phyloP scores from a whole-genome alignment of 1,284 basidiomycete genomes.

The Cystobasidiaceae sp. region DNA sequence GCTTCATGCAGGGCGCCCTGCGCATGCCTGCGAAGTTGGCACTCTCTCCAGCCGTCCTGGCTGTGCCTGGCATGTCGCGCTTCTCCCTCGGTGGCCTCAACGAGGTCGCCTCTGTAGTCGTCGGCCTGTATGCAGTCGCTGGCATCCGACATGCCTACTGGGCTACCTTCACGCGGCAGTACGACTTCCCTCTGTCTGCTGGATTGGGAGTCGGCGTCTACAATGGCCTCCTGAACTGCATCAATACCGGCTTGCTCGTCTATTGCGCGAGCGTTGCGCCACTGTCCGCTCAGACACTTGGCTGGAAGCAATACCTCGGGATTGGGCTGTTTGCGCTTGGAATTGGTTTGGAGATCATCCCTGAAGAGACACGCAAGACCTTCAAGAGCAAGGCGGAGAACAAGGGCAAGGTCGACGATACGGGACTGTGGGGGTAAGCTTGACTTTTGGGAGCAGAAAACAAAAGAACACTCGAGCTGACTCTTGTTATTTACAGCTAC shows the following conservation, averaged over 20 bases:
- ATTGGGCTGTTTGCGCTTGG: slow-evolving; percentile 27
- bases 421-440: slow-evolving; percentile 14
- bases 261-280: slow-evolving; percentile 11
- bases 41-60: slow-evolving; percentile 8
- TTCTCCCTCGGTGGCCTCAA: slow-evolving; percentile 32
- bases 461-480: too few relatives aligned
- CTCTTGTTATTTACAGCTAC: not conserved
- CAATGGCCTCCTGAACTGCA: slow-evolving; percentile 25
- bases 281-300: slow-evolving; percentile 16
- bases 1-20: not conserved
- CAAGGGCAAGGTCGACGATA: slow-evolving; percentile 31
- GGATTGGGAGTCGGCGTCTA: slow-evolving; percentile 27
- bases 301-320: slow-evolving; percentile 32
- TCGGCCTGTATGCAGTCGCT: slow-evolving; percentile 29
- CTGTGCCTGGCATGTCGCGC: slow-evolving; percentile 32
- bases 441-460: too few relatives aligned
- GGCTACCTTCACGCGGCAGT: slow-evolving; percentile 3
- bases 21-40: not conserved
- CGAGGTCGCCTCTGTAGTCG: slow-evolving; percentile 14
- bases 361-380: slow-evolving; percentile 26
- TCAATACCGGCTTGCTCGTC: slow-evolving; percentile 26
- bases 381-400: slow-evolving; percentile 33
- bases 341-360: slow-evolving; percentile 21
- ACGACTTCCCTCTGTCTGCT: slow-evolving; percentile 6
- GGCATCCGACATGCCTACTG: slow-evolving; percentile 25